phyloP scores from a whole-genome alignment of 2,329 filamentous ascomycete species.

The Fusarium foetens region DNA sequence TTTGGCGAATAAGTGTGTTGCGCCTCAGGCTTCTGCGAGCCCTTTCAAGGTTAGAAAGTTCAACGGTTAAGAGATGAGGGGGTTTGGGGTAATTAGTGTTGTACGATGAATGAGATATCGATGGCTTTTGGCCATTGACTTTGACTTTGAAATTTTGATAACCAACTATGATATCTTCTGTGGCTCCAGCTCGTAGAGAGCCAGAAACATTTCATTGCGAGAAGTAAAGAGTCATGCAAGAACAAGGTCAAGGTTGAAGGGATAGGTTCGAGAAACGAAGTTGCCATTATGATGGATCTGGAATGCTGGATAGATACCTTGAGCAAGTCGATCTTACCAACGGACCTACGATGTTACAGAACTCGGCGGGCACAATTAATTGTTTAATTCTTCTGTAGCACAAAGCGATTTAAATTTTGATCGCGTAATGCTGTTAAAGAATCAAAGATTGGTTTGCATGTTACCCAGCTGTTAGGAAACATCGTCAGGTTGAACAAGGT shows the following conservation, averaged over 20 bases:
- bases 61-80: background rate
- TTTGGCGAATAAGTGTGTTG: constrained; percentile 34
- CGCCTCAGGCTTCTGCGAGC: constrained; percentile 25
- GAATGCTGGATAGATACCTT: too few species aligned
- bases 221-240: background rate
- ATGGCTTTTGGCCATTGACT: background rate
- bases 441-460: too few species aligned
- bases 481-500: too few species aligned
- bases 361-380: too few species aligned
- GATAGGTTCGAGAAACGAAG: rapidly evolving
- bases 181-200: rapidly evolving
- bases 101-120: background rate
- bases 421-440: too few species aligned
- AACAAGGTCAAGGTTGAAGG: rapidly evolving
- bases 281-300: background rate
- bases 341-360: too few species aligned
- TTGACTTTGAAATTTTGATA: background rate
- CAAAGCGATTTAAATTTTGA: too few species aligned
- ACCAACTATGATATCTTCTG: background rate
- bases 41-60: constrained; percentile 33
- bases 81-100: background rate
- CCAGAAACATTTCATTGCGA: rapidly evolving
- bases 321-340: too few species aligned
- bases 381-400: too few species aligned
- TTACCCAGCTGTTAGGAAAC: too few species aligned